These are phyloP conservation scores for Penicillium coffeae DNA, from an alignment of 495 filamentous ascomycete genomes.

Conservation along the genomic window DNA sequence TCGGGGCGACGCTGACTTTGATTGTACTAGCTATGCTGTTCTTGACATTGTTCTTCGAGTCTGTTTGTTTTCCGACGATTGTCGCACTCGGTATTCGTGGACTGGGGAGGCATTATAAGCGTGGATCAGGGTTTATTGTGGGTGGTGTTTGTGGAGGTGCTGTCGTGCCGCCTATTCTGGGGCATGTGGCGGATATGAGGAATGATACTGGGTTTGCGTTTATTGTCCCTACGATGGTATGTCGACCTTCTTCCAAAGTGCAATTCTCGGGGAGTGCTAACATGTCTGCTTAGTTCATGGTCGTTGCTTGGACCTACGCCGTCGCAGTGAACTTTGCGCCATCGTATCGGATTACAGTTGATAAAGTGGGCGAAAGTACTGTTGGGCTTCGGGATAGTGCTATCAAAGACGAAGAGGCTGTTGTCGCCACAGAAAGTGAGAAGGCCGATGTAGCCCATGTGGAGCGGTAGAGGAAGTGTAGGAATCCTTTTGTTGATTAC, in stretches of 20 bases:
- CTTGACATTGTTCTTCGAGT: slow-evolving; percentile 58
- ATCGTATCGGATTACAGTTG: slow-evolving; percentile 54
- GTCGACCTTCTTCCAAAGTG: too few species aligned
- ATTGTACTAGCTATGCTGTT: slow-evolving; percentile 42
- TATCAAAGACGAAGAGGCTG: slow-evolving; percentile 25
- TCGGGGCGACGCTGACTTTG: background rate
- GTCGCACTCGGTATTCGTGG: slow-evolving; percentile 58
- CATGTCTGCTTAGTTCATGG: slow-evolving; percentile 33
- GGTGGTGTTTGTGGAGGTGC: slow-evolving; percentile 56
- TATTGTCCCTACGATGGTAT: slow-evolving; percentile 56
- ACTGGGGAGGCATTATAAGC: slow-evolving; percentile 56
- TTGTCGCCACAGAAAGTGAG: slow-evolving; percentile 10
- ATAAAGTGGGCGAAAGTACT: slow-evolving; percentile 52
- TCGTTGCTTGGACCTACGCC: slow-evolving; percentile 56
- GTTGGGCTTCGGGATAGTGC: slow-evolving; percentile 42
- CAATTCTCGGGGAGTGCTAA: too few species aligned
- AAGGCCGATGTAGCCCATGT: slow-evolving; percentile 3
- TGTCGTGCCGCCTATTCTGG: slow-evolving; percentile 47
- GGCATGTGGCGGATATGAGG: slow-evolving; percentile 45
- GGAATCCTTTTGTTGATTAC: too few species aligned
- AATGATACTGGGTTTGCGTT: slow-evolving; percentile 49
- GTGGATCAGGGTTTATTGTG: slow-evolving; percentile 54
- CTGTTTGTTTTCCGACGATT: slow-evolving; percentile 60
- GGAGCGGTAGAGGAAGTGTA: too few species aligned
- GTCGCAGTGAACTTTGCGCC: slow-evolving; percentile 62